A percentile compares a stretch with the other conserved stretches of the same genome.
phyloP scores from a whole-genome alignment of 768 basidiomycete species.

The Leccinum rimulosum region DNA sequence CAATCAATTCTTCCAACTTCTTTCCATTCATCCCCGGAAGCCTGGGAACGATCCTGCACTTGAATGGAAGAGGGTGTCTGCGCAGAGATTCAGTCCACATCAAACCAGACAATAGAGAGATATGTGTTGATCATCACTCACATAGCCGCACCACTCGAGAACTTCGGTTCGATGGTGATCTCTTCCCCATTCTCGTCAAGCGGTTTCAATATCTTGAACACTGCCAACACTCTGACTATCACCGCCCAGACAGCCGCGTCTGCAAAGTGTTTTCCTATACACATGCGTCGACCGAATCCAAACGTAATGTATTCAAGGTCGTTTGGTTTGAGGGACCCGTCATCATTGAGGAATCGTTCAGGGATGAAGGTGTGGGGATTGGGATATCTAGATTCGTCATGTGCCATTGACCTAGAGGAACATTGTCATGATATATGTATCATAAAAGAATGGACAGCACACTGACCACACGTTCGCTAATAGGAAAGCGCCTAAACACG shows the following conservation, averaged over 20 bases:
- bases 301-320: neutral
- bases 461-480: neutral
- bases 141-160: neutral
- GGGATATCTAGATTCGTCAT: neutral
- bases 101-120: too few species aligned
- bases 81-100: too few species aligned
- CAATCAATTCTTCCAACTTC: neutral
- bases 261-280: neutral
- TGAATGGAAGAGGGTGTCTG: neutral
- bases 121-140: neutral
- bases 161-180: neutral
- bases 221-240: neutral
- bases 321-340: neutral
- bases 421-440: neutral
- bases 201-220: neutral
- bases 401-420: neutral
- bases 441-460: neutral
- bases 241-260: neutral
- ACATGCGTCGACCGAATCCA: neutral
- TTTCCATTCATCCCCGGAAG: neutral
- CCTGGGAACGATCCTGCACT: neutral
- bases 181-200: neutral
- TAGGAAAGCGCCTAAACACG: too few species aligned
- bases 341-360: neutral
- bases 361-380: neutral